Conservation (phyloP, 2,329 filamentous ascomycete species). For the Penicillium thymicola region DNA sequence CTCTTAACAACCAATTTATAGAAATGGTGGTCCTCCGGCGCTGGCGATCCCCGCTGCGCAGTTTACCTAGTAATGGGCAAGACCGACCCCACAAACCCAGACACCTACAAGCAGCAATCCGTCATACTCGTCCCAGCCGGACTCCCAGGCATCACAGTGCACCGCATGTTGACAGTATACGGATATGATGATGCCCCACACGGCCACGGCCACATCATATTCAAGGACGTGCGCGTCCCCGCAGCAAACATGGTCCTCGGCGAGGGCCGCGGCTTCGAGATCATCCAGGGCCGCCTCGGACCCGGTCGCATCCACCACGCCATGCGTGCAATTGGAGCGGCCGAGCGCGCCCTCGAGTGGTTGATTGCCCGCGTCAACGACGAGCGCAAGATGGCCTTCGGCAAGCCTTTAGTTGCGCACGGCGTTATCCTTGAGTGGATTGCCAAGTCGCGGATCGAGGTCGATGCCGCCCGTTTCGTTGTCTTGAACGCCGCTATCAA, state of each 20-base stretch:
- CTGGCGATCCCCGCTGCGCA: slow-evolving; percentile 86
- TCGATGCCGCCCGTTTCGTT: slow-evolving; percentile 83
- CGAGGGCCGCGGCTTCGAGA: slow-evolving; percentile 92
- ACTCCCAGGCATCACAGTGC: slow-evolving; percentile 81
- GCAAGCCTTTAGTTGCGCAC: slow-evolving; percentile 80
- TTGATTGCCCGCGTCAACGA: slow-evolving; percentile 95
- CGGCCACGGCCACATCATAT: slow-evolving; percentile 88
- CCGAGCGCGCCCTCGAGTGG: slow-evolving; percentile 90
- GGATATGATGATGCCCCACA: slow-evolving; percentile 98
- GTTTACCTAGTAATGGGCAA: slow-evolving; percentile 98
- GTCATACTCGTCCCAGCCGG: slow-evolving; percentile 82
- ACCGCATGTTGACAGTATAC: slow-evolving; percentile 91
- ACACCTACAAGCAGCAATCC: slow-evolving; percentile 86
- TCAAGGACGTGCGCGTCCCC: slow-evolving; percentile 86
- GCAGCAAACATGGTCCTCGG: slow-evolving; percentile 81
- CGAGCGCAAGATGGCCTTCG: slow-evolving; percentile 83
- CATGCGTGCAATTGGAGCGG: slow-evolving; percentile 89
- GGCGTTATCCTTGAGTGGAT: slow-evolving; percentile 95
- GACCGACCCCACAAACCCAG: slow-evolving; percentile 69
- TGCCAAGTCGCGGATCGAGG: slow-evolving; percentile 86
- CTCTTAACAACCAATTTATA: slow-evolving; percentile 35
- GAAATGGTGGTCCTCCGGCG: slow-evolving; percentile 99
- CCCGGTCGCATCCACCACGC: slow-evolving; percentile 97
- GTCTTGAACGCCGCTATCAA: slow-evolving; percentile 93
- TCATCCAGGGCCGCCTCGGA: slow-evolving; percentile 94